These are phyloP conservation scores for Trypanosoma brucei DNA, from an alignment of 208 protist species.

Conservation along the genomic window DNA sequence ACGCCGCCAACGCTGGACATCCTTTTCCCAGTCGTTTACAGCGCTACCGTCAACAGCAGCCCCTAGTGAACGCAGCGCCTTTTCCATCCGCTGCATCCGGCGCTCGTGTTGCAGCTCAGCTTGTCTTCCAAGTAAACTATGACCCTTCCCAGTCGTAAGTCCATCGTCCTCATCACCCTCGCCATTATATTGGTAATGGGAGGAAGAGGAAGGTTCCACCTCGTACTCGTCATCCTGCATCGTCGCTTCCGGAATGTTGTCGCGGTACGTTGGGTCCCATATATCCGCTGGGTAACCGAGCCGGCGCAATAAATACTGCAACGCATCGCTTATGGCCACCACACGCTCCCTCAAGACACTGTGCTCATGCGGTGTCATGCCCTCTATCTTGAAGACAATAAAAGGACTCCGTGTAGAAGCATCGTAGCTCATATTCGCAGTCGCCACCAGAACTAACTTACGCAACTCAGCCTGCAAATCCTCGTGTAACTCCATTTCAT, in stretches of 20 bases:
- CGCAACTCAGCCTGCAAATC: constrained; percentile 37
- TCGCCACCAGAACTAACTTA: constrained; percentile 32
- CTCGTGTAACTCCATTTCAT: constrained; percentile 31
- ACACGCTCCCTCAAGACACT: constrained; percentile 30
- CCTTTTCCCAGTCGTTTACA: constrained; percentile 26
- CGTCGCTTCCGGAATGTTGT: background rate
- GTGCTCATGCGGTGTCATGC: constrained; percentile 2
- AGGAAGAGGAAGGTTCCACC: constrained; percentile 13
- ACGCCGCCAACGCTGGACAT: constrained; percentile 1
- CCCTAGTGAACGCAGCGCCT: constrained; percentile 15
- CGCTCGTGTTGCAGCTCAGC: constrained; percentile 2
- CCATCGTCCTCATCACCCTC: constrained; percentile 22
- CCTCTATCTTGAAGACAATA: constrained; percentile 5
- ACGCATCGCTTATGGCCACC: constrained; percentile 51
- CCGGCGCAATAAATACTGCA: constrained; percentile 46
- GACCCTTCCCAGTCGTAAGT: background rate
- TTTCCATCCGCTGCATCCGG: constrained; percentile 3
- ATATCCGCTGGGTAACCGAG: constrained; percentile 9
- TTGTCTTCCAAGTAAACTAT: constrained; percentile 4
- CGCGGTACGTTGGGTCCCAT: background rate
- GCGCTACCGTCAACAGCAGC: background rate
- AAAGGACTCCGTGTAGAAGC: background rate
- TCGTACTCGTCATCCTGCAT: constrained; percentile 28
- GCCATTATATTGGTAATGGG: background rate
- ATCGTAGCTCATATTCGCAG: background rate